Base-by-base conservation (phyloP, 1,139 yeast species). In the Nakaseomyces delphensis region DNA sequence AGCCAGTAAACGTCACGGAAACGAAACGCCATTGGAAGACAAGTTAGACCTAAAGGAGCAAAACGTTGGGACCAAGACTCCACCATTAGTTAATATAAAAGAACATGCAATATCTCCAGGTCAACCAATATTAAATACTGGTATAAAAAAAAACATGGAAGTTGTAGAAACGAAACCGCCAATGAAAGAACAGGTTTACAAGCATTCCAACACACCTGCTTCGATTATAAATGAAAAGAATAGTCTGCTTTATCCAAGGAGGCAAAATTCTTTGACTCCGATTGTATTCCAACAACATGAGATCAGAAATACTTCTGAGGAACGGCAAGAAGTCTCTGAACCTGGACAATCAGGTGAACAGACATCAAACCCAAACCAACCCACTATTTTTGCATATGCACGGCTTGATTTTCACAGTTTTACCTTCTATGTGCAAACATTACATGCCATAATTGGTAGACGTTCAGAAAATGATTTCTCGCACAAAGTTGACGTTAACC, bases 351-450 rank as follows among this genome's bases (percentile, higher is more conserved):
- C 25, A 11, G 27, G 23, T 2, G 38, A 13, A 13, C 30, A 40
- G 30, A 38, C 39, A 15, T 35, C 42, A 15, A 18, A 21, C 14
- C 15, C 23, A 19, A 41, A 36, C 41, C 68, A 64, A 43, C 65
- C 85, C 5, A 73, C 77, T 46, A 85, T 91, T 10, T 83, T 89
- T 8, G 98, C 98, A 1, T 91, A 91, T 60, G 98, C 98, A 1
- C 73, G 96, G 51, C 67, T 91, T 35, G 97, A 91, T 60, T 91
- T 91, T 63, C 95, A 85, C 48, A 79, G 86, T 51, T 89, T 82
- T 60, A 86, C 95, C 3, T 91, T 93, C 62, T 91, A 87, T 55
- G 96, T 91, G 3, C 98, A 91, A 64, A 91, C 98, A 1, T 71
- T 91, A 55, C 97, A 91, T 60, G 96, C 91, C 2, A 75, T 91